These are phyloP conservation scores for Phytophthora brassicae DNA, from an alignment of 352 stramenopile species.

Conservation along the genomic window DNA sequence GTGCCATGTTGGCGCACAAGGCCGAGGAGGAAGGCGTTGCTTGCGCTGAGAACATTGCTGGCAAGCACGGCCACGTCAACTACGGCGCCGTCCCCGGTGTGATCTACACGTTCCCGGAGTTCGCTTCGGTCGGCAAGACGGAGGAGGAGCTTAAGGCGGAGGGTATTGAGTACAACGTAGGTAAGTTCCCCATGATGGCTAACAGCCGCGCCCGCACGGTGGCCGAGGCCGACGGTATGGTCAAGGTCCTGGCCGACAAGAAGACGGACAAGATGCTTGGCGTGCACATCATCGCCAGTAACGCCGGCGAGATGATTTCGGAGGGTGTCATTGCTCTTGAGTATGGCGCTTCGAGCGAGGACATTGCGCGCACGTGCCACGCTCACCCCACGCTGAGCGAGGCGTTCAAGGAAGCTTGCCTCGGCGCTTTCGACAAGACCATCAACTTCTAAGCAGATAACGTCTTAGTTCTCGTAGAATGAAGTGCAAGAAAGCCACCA, in stretches of 20 bases:
- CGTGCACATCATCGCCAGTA: constrained; percentile 98
- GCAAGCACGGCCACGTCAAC: constrained; percentile 98
- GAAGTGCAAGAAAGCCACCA: constrained; percentile 9
- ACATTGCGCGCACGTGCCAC: constrained; percentile 99
- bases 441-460: constrained; percentile 97
- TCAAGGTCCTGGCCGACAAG: constrained; percentile 98
- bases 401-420: constrained; percentile 99
- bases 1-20: constrained; percentile 99
- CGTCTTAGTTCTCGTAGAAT: constrained; percentile 6
- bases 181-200: constrained; percentile 98
- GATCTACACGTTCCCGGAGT: constrained; percentile 98
- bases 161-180: constrained; percentile 95
- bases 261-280: constrained; percentile 98
- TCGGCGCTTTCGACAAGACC: constrained; percentile 97
- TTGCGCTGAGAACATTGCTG: constrained; percentile 96
- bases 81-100: constrained; percentile 99
- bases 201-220: constrained; percentile 96
- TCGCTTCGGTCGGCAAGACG: constrained; percentile 96
- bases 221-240: constrained; percentile 93
- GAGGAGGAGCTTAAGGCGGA: constrained; percentile 98
- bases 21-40: constrained; percentile 99
- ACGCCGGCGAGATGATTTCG: constrained; percentile 99
- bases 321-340: constrained; percentile 99
- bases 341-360: constrained; percentile 98
- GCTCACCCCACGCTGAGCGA: constrained; percentile 97